A percentile compares a stretch with the other conserved stretches of the same genome.
Conservation (phyloP, 176 grass and related monocot genomes). For the Alloteropsis semialata region DNA sequence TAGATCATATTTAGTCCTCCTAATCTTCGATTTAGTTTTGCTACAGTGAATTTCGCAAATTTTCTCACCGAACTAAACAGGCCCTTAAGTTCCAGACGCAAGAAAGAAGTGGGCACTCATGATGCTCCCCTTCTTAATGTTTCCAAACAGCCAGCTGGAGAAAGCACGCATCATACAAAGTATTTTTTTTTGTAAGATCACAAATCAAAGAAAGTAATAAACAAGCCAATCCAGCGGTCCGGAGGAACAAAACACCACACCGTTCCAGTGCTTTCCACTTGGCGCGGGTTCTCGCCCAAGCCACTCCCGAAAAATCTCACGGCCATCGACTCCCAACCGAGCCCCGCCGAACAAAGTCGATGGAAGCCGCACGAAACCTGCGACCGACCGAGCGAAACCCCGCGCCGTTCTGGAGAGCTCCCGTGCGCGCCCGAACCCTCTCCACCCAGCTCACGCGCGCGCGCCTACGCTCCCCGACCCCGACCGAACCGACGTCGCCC, state of each 20-base stretch:
- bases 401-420: constrained; percentile 32
- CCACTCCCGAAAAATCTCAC: neutral
- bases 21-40: too few species aligned
- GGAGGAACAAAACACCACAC: neutral
- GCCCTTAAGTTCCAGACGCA: too few species aligned
- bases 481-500: neutral
- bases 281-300: neutral
- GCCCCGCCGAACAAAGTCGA: neutral
- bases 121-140: too few species aligned
- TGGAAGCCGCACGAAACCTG: constrained; percentile 27
- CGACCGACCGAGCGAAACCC: constrained; percentile 3
- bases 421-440: constrained; percentile 34
- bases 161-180: too few species aligned
- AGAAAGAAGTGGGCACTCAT: too few species aligned
- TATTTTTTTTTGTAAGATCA: too few species aligned
- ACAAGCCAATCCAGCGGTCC: neutral
- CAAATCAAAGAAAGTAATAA: neutral
- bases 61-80: too few species aligned
- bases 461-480: too few species aligned
- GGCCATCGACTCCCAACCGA: neutral
- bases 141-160: too few species aligned
- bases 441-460: constrained; percentile 7
- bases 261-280: constrained; percentile 41
- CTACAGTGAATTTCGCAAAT: too few species aligned
- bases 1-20: too few species aligned